A percentile compares a stretch with the other conserved stretches of the same genome.
Conservation (phyloP, 2,329 filamentous ascomycete species). For the Fusarium abutilonis region DNA sequence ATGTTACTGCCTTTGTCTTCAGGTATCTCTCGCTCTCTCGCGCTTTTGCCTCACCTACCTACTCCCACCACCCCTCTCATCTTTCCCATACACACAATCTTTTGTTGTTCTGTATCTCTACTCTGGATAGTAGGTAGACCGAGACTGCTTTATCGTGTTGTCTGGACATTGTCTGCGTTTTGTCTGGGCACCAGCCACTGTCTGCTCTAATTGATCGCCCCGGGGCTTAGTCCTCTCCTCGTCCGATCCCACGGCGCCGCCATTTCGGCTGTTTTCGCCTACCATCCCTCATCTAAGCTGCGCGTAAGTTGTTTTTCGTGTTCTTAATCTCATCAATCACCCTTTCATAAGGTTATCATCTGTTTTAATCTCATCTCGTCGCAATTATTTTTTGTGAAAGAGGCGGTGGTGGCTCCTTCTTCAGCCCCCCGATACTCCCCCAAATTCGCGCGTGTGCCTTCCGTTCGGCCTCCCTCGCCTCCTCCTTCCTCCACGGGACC, state of each 20-base stretch:
- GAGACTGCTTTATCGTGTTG: conserved; percentile 5
- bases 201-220: conserved; percentile 20
- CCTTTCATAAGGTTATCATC: background rate
- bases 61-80: conserved; percentile 15
- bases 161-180: conserved; percentile 18
- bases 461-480: conserved; percentile 37
- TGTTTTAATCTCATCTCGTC: background rate
- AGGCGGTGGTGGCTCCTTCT: conserved; percentile 19
- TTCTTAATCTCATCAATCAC: background rate
- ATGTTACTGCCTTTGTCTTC: conserved; percentile 36
- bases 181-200: conserved; percentile 22
- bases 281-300: conserved; percentile 7
- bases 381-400: conserved; percentile 4
- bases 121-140: background rate
- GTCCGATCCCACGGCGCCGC: conserved; percentile 34
- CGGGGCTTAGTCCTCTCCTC: conserved; percentile 25
- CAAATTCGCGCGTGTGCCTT: conserved; percentile 35
- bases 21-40: conserved; percentile 29
- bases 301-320: conserved; percentile 15
- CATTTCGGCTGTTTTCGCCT: conserved; percentile 31
- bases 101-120: conserved; percentile 5
- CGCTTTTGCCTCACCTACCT: conserved; percentile 22
- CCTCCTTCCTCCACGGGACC: conserved; percentile 31
- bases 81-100: conserved; percentile 17
- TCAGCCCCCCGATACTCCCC: conserved; percentile 33